phyloP scores from a whole-genome alignment of 805 yeast genomes.

The Millerozyma acaciae region DNA sequence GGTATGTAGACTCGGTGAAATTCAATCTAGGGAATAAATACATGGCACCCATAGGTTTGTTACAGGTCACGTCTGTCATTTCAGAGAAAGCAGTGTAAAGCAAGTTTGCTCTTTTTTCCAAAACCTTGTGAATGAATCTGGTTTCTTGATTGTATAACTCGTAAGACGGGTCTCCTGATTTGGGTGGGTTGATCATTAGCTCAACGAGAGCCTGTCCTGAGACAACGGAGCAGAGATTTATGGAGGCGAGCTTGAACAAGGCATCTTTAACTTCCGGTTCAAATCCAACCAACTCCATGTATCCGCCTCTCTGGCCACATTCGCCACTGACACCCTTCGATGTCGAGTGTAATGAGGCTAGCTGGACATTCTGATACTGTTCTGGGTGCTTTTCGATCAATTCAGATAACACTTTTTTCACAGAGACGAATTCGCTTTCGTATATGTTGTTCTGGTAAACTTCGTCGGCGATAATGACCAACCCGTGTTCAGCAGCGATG shows the following conservation, averaged over 20 bases:
- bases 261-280: constrained; percentile 62
- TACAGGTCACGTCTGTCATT: constrained; percentile 82
- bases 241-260: constrained; percentile 81
- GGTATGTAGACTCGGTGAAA: constrained; percentile 44
- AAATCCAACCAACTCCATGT: constrained; percentile 90
- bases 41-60: constrained; percentile 96
- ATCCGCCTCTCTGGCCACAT: constrained; percentile 99
- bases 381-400: constrained; percentile 54
- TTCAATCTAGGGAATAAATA: constrained; percentile 82
- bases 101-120: constrained; percentile 58
- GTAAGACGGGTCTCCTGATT: constrained; percentile 69
- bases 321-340: constrained; percentile 98
- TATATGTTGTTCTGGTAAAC: constrained; percentile 94
- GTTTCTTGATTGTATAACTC: constrained; percentile 64
- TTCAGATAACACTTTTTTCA: constrained; percentile 72
- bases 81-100: constrained; percentile 67
- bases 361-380: constrained; percentile 65
- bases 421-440: constrained; percentile 75
- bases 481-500: constrained; percentile 79
- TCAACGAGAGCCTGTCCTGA: constrained; percentile 93
- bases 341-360: constrained; percentile 94
- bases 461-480: constrained; percentile 93
- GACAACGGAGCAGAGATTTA: constrained; percentile 90
- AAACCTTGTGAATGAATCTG: constrained; percentile 53
- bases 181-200: constrained; percentile 90